Conservation (phyloP, 1,139 yeast genomes). For the Kodamaea sp. region DNA sequence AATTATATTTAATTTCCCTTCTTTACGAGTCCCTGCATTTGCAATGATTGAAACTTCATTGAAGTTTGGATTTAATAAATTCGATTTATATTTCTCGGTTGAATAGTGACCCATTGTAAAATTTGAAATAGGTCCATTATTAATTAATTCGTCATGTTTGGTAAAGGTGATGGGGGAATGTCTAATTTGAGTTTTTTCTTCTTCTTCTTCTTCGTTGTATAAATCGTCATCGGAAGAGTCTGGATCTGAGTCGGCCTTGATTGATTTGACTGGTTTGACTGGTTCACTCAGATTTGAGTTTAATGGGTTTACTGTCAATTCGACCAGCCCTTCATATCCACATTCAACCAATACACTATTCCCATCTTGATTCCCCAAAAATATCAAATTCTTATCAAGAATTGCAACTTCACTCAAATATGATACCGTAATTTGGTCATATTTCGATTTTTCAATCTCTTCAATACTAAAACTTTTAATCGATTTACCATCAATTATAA, state of each 20-base stretch:
- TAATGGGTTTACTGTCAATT: too few relatives aligned
- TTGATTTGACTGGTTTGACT: too few relatives aligned
- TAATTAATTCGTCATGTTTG: slow-evolving; percentile 53
- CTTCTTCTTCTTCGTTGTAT: slow-evolving; percentile 18
- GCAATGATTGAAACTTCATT: slow-evolving; percentile 66
- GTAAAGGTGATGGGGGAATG: slow-evolving; percentile 37
- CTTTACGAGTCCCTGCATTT: slow-evolving; percentile 60
- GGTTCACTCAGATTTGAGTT: too few relatives aligned
- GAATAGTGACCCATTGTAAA: slow-evolving; percentile 65
- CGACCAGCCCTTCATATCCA: slow-evolving; percentile 19
- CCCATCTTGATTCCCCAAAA: slow-evolving; percentile 35
- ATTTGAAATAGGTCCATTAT: slow-evolving; percentile 73
- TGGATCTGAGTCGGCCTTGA: slow-evolving; percentile 3
- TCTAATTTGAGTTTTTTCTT: slow-evolving; percentile 20
- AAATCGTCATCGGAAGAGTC: slow-evolving; percentile 35
- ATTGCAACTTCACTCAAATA: slow-evolving; percentile 34
- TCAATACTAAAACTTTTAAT: slow-evolving; percentile 37
- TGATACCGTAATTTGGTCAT: slow-evolving; percentile 21
- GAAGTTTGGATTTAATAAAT: slow-evolving; percentile 64
- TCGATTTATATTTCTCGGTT: slow-evolving; percentile 52
- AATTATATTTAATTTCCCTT: slow-evolving; percentile 56
- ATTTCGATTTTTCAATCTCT: slow-evolving; percentile 19
- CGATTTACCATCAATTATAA: slow-evolving; percentile 49
- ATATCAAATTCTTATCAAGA: slow-evolving; percentile 35
- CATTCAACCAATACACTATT: slow-evolving; percentile 35